Conservation (phyloP, 2,329 filamentous ascomycete species). For the Alternaria triticimaculans region DNA sequence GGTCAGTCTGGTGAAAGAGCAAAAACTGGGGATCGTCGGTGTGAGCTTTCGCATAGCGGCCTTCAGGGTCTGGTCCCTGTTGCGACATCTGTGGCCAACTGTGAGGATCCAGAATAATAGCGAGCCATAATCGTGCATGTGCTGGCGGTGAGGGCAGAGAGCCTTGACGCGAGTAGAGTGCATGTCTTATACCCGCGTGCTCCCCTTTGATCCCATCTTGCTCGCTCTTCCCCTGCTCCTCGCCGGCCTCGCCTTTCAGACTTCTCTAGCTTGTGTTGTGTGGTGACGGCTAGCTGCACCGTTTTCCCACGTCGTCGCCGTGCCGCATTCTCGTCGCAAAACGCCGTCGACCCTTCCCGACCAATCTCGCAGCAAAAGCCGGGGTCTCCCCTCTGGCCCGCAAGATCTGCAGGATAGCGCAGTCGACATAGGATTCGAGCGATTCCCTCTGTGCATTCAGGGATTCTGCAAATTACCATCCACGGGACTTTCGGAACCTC, state of each 20-base stretch:
- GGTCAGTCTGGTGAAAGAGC: constrained; percentile 5
- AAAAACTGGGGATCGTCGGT: constrained; percentile 15
- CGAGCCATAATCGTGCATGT: constrained; percentile 11
- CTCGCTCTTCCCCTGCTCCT: not conserved
- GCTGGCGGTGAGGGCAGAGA: constrained; percentile 10
- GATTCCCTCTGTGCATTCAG: not conserved
- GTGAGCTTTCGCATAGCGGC: constrained; percentile 10
- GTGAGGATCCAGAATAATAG: constrained; percentile 12
- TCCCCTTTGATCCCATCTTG: constrained; percentile 1
- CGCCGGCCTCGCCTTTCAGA: not conserved
- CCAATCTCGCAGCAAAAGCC: constrained; percentile 22
- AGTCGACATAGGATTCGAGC: not conserved
- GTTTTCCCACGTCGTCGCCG: constrained; percentile 3
- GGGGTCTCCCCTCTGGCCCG: constrained; percentile 12
- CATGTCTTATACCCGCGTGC: constrained; percentile 2
- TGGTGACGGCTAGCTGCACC: constrained; percentile 12
- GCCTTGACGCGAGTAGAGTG: not conserved
- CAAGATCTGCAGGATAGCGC: constrained; percentile 20
- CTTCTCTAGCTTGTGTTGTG: constrained; percentile 5
- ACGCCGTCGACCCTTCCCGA: constrained; percentile 12
- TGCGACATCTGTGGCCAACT: constrained; percentile 8
- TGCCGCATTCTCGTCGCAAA: constrained; percentile 14
- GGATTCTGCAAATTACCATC: constrained; percentile 3
- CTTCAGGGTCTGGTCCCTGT: constrained; percentile 16
- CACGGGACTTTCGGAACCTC: not conserved